Evolutionary conservation across 1,284 basidiomycete species (phyloP).

Genomic region (Blastosporella zonata): DNA sequence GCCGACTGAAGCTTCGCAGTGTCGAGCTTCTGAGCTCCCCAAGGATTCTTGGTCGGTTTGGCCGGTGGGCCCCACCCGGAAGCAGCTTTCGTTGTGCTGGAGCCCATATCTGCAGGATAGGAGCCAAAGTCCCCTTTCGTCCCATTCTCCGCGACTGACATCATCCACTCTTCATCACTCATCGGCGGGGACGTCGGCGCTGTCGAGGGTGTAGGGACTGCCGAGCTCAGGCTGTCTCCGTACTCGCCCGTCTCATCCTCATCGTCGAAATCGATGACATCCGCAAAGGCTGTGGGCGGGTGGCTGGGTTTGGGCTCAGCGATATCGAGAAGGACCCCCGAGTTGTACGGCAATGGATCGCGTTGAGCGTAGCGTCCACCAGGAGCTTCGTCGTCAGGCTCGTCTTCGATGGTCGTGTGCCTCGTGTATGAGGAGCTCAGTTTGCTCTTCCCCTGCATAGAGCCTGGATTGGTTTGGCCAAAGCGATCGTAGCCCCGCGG

Average conservation of each 20-base stretch:
- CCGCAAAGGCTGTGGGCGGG: slow-evolving; percentile 33
- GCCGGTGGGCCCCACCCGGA: slow-evolving; percentile 8
- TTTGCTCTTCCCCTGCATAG: not conserved
- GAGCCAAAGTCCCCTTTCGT: slow-evolving; percentile 16
- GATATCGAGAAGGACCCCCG: slow-evolving; percentile 30
- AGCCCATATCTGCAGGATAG: slow-evolving; percentile 4
- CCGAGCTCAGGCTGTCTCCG: slow-evolving; percentile 16
- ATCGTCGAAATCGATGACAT: slow-evolving; percentile 33
- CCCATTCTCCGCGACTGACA: slow-evolving; percentile 15
- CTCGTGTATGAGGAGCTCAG: slow-evolving; percentile 19
- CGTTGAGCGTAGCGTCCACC: slow-evolving; percentile 18
- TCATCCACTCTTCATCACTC: slow-evolving; percentile 21
- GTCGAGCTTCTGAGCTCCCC: slow-evolving; percentile 14
- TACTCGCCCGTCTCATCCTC: slow-evolving; percentile 23
- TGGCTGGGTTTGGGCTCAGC: slow-evolving; percentile 39
- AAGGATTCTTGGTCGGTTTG: slow-evolving; percentile 6
- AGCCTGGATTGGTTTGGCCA: no score
- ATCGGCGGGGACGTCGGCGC: slow-evolving; percentile 24
- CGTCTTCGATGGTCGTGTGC: slow-evolving; percentile 45
- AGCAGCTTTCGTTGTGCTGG: slow-evolving; percentile 8
- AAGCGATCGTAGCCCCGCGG: slow-evolving; percentile 20
- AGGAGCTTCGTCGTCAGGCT: slow-evolving; percentile 43
- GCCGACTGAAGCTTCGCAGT: slow-evolving; percentile 16
- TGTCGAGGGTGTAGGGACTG: slow-evolving; percentile 23
- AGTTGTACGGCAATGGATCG: slow-evolving; percentile 34